Base-by-base conservation (phyloP, 192 early-diverging fungal species). In the Coemansia sp. region DNA sequence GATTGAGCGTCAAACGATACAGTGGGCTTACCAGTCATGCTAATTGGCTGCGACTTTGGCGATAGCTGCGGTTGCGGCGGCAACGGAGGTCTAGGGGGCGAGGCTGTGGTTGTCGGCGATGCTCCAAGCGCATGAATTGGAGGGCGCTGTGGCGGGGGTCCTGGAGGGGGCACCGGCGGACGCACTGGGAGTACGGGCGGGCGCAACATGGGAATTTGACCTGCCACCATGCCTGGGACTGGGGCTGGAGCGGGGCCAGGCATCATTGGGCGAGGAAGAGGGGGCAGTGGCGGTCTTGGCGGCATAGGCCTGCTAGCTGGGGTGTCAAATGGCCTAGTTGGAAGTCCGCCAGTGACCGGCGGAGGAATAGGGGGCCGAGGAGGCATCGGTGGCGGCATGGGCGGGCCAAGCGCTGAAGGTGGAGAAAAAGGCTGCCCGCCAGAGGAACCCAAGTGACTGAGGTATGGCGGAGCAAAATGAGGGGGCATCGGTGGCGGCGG, bases 11-110 rank as follows among this genome's bases (percentile, higher is more conserved):
- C 60, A 42, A 35, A 43, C 61, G 65, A 48, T 43, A 68, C 31
- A 68, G 48, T 74, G 36, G 57, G 72, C 72, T 74, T 74, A 74
- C 72, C 72, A 59, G 52, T 31, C 33, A 36, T 66, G 59, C 50
- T 69, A 20, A 20, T 48, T 16, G 60, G 67, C 7, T 37, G 57
- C 34, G 47, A 14, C 38, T 48, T 48, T 48, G 47, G 47, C 47
- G 8, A 26, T 23, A 26, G 23, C 47, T 48, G 41, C 36, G 18
- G 8, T 61, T 38, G 35, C 59, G 21, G 59, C 59, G 21, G 59
- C 37, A 16, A 25, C 16, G 25, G 28, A 28, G 59, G 2, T 10
- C 16, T n/a, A 25, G 35, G 23, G 23, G 59, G 23, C 11, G 39
- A 53, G 50, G 14, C 50, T 28, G 26, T 14, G 26, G 50, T 6